phyloP scores from a whole-genome alignment of 768 basidiomycete genomes.

The Suillus tomentosus region DNA sequence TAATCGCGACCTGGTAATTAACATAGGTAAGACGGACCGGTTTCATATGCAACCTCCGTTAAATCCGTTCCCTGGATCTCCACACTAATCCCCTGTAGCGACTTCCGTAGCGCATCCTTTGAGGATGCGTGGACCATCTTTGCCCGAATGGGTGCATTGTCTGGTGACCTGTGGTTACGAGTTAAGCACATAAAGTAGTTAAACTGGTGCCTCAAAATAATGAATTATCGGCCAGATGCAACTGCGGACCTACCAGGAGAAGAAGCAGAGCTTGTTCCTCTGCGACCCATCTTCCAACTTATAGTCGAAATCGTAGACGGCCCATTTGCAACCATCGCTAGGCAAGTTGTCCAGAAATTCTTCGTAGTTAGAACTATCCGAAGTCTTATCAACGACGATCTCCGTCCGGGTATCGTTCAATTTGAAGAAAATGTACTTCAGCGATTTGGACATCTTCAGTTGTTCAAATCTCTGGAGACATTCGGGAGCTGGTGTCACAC shows the following conservation, averaged over 20 bases:
- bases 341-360: constrained; percentile 76
- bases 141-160: constrained; percentile 78
- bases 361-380: constrained; percentile 57
- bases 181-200: background rate
- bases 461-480: constrained; percentile 42
- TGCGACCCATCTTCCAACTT: constrained; percentile 66
- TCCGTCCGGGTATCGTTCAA: constrained; percentile 64
- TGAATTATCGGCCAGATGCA: background rate
- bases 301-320: constrained; percentile 91
- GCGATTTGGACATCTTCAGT: constrained; percentile 44
- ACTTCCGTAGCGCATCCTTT: constrained; percentile 71
- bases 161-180: constrained; percentile 70
- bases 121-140: constrained; percentile 96
- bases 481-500: constrained; percentile 49
- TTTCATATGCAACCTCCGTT: constrained; percentile 70
- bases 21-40: constrained; percentile 48
- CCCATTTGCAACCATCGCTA: constrained; percentile 77
- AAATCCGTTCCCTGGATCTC: constrained; percentile 88
- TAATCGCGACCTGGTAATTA: background rate
- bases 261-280: constrained; percentile 85
- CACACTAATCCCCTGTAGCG: constrained; percentile 71
- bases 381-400: constrained; percentile 76
- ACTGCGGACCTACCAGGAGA: constrained; percentile 74
- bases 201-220: background rate
- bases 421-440: constrained; percentile 83